These are phyloP conservation scores for Lasiodiplodia citricola DNA, from an alignment of 2,329 filamentous ascomycete genomes.

Conservation along the genomic window DNA sequence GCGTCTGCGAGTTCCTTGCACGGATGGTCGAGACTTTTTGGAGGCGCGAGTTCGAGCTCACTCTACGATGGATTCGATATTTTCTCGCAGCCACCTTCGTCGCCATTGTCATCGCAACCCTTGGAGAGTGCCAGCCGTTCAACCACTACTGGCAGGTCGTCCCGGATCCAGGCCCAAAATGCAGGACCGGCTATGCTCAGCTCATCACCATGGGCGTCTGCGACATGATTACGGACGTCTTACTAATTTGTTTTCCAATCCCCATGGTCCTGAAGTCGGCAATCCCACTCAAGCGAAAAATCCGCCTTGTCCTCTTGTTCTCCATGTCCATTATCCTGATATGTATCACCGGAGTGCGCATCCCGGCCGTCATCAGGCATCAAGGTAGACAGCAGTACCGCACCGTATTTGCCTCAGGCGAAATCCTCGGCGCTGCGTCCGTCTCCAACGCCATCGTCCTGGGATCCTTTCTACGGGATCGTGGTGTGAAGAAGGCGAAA, in stretches of 20 bases:
- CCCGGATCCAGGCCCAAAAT: conserved; percentile 82
- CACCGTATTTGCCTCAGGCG: conserved; percentile 85
- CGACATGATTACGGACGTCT: conserved; percentile 86
- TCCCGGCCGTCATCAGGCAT: conserved; percentile 75
- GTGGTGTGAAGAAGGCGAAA: conserved; percentile 80
- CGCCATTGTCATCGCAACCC: conserved; percentile 78
- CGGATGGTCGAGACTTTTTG: conserved; percentile 83
- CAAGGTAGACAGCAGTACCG: conserved; percentile 83
- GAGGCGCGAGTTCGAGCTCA: conserved; percentile 75
- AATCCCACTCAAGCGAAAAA: conserved; percentile 77
- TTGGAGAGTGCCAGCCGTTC: conserved; percentile 77
- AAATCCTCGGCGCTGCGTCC: conserved; percentile 85
- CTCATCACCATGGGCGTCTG: conserved; percentile 87
- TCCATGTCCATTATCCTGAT: conserved; percentile 82
- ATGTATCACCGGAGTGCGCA: conserved; percentile 77
- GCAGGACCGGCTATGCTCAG: conserved; percentile 85
- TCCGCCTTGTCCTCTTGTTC: conserved; percentile 81
- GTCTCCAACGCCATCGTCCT: conserved; percentile 89
- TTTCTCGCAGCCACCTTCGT: conserved; percentile 80
- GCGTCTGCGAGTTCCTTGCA: conserved; percentile 89
- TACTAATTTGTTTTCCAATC: conserved; percentile 87
- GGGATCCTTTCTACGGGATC: conserved; percentile 89
- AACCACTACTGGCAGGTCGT: conserved; percentile 63
- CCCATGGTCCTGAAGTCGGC: conserved; percentile 82
- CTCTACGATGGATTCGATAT: conserved; percentile 73